phyloP scores from a whole-genome alignment of 2,329 filamentous ascomycete species.

The Exophiala sp. region DNA sequence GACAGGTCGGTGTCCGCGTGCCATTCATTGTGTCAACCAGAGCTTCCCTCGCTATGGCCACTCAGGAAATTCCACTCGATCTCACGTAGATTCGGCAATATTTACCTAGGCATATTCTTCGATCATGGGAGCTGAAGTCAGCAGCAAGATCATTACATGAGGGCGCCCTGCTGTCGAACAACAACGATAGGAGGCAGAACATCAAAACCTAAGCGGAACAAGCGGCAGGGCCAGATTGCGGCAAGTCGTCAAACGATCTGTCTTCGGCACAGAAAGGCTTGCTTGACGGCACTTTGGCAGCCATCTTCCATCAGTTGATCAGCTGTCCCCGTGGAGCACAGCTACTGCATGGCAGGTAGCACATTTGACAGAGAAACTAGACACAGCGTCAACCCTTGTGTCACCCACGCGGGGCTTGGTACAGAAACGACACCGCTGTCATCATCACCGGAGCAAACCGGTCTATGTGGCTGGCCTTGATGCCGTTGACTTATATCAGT shows the following conservation, averaged over 20 bases:
- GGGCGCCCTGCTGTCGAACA: too few relatives aligned
- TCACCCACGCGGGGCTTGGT: conserved; percentile 15
- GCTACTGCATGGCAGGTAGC: conserved; percentile 9
- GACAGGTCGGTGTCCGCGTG: not conserved
- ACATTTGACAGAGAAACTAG: conserved; percentile 4
- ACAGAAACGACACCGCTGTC: conserved; percentile 8
- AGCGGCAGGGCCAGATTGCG: too few relatives aligned
- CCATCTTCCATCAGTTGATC: not conserved
- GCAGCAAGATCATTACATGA: too few relatives aligned
- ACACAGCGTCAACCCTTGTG: conserved; percentile 19
- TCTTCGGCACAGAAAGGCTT: not conserved
- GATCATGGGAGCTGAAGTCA: too few relatives aligned
- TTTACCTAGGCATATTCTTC: too few relatives aligned
- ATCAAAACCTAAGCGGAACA: too few relatives aligned
- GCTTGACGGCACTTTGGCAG: not conserved
- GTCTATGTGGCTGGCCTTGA: not conserved
- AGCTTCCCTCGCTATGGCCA: too few relatives aligned
- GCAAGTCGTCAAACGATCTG: not conserved
- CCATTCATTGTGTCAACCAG: not conserved
- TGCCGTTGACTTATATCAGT: not conserved
- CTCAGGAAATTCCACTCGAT: too few relatives aligned
- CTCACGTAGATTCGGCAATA: too few relatives aligned
- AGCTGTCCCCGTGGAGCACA: not conserved
- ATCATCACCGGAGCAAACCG: not conserved
- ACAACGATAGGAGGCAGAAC: too few relatives aligned